Percentiles rank a stretch among this genome's conserved stretches.
Conservation (phyloP, 495 filamentous ascomycete species). For the Chaetomium cochliodes region DNA sequence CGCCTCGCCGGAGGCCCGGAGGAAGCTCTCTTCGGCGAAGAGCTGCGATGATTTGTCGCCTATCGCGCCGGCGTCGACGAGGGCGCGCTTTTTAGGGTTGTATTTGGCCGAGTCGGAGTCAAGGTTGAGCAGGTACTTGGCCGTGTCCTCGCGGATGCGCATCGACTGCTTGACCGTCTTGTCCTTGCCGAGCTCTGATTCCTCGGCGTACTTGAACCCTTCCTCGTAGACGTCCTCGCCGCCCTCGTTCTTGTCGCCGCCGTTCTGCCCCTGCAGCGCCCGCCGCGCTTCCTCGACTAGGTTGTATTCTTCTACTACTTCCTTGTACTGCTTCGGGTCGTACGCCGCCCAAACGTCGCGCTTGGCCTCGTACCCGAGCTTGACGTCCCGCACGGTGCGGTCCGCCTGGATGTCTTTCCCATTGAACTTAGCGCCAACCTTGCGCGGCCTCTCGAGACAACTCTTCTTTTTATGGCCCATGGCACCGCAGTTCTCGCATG, state of each 20-base stretch:
- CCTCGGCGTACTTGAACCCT: constrained; percentile 77
- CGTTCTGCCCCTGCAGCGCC: constrained; percentile 45
- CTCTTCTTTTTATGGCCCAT: constrained; percentile 96
- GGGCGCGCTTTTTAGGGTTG: constrained; percentile 92
- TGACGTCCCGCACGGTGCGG: constrained; percentile 79
- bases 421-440: constrained; percentile 88
- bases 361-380: constrained; percentile 96
- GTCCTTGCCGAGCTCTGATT: constrained; percentile 92
- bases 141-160: constrained; percentile 91
- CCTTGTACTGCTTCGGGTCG: constrained; percentile 79
- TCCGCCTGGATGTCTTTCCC: constrained; percentile 92
- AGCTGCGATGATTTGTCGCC: constrained; percentile 79
- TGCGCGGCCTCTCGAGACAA: constrained; percentile 84
- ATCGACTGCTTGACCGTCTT: constrained; percentile 87
- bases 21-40: constrained; percentile 92
- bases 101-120: constrained; percentile 97
- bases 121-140: constrained; percentile 94
- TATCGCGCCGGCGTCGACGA: constrained; percentile 86
- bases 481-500: constrained; percentile 96
- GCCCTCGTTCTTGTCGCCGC: constrained; percentile 50
- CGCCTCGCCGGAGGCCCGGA: constrained; percentile 87
- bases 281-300: constrained; percentile 79
- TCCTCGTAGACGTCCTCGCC: constrained; percentile 42
- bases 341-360: constrained; percentile 97
- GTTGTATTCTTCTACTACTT: constrained; percentile 84